Evolutionary conservation across 2,329 filamentous ascomycete species (phyloP).

Genomic region (Xylariaceae sp.): DNA sequence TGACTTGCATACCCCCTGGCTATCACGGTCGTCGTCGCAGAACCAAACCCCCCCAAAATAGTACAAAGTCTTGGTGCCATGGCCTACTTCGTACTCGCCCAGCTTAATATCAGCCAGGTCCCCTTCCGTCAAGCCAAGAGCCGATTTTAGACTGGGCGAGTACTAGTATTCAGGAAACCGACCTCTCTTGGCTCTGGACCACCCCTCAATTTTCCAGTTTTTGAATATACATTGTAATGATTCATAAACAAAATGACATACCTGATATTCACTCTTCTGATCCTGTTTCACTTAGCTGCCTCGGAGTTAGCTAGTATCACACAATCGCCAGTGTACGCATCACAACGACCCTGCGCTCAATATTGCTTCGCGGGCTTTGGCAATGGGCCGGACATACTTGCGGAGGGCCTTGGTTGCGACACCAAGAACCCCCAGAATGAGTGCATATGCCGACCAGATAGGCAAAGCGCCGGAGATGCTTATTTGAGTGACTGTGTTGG

Average conservation of each 20-base stretch:
- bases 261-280: background rate
- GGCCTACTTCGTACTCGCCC: no score
- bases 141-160: no score
- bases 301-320: conserved; percentile 1
- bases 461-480: conserved; percentile 3
- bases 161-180: background rate
- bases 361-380: background rate
- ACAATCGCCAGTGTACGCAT: background rate
- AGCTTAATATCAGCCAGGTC: no score
- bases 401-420: conserved; percentile 8
- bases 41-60: no score
- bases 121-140: no score
- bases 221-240: background rate
- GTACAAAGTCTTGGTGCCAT: background rate
- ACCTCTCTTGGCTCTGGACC: background rate
- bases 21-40: background rate
- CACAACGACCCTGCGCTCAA: conserved; percentile 18
- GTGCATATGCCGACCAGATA: conserved; percentile 17
- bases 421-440: background rate
- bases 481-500: conserved; percentile 6
- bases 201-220: background rate
- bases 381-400: background rate
- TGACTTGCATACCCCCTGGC: background rate
- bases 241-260: background rate
- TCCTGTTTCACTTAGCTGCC: background rate